Percentiles rank a stretch among this genome's conserved stretches.
Evolutionary conservation across 164 flowering plant species (phyloP).

Genomic region (Protea cynaroides): DNA sequence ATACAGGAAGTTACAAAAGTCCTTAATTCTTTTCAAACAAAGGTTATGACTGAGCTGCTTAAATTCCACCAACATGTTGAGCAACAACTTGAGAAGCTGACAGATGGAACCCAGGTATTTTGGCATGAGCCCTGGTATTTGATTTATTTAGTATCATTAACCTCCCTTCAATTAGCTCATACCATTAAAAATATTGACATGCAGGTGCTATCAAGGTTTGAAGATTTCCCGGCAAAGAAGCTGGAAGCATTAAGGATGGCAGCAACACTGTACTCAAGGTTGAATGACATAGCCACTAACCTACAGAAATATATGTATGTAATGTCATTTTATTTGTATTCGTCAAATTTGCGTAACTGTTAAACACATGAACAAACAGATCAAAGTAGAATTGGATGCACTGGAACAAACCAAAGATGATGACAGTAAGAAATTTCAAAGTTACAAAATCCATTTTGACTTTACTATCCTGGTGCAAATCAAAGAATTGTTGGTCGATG

Average conservation of each 20-base stretch:
- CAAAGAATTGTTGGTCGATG: conserved; percentile 81
- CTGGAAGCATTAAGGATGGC: conserved; percentile 71
- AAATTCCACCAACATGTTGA: conserved; percentile 69
- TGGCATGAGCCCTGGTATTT: neutral
- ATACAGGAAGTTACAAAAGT: conserved; percentile 52
- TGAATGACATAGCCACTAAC: conserved; percentile 36
- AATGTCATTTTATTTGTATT: conserved; percentile 1
- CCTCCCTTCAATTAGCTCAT: neutral
- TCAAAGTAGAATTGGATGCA: conserved; percentile 64
- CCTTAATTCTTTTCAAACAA: conserved; percentile 49
- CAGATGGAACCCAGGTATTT: conserved; percentile 78
- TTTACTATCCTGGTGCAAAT: conserved; percentile 50
- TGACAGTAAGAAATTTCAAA: conserved; percentile 58
- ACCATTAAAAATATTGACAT: neutral
- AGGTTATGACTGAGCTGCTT: conserved; percentile 63
- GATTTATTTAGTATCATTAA: neutral
- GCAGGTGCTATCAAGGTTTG: conserved; percentile 77
- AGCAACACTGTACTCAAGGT: conserved; percentile 51
- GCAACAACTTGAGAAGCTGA: conserved; percentile 57
- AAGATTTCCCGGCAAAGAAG: conserved; percentile 73
- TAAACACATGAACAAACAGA: conserved; percentile 25
- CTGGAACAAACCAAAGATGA: conserved; percentile 77
- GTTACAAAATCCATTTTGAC: conserved; percentile 62
- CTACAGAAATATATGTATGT: conserved; percentile 17
- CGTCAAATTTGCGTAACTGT: neutral